Evolutionary conservation across 495 filamentous ascomycete species (phyloP).

Genomic region (Pseudevernia furfuracea): DNA sequence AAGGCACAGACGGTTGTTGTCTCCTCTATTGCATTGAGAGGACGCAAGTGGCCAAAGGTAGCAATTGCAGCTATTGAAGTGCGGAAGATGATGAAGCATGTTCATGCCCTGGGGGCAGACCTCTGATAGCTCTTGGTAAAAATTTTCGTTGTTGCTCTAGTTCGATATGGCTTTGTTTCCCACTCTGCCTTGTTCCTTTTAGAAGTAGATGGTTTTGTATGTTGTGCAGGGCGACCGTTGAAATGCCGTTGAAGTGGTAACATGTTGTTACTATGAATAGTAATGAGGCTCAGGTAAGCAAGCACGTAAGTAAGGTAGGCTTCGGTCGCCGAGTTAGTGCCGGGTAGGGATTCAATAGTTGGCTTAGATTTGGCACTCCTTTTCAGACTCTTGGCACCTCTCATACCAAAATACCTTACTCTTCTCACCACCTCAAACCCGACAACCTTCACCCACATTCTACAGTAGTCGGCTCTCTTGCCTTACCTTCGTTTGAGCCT

Average conservation of each 20-base stretch:
- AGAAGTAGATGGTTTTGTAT: too few species aligned
- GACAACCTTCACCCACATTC: background rate
- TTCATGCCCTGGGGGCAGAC: background rate
- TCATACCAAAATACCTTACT: background rate
- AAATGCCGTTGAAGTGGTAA: background rate
- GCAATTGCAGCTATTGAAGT: background rate
- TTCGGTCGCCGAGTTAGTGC: too few species aligned
- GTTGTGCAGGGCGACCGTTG: background rate
- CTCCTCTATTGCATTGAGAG: background rate
- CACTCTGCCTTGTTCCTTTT: background rate
- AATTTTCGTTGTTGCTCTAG: background rate
- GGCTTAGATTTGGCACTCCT: background rate
- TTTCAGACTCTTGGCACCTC: background rate
- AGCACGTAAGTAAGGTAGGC: too few species aligned
- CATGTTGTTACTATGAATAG: background rate
- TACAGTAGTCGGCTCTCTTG: background rate
- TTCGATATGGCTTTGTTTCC: background rate
- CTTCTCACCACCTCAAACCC: background rate
- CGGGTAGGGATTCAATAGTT: too few species aligned
- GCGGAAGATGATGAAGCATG: background rate
- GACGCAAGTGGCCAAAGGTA: background rate
- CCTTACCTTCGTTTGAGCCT: conserved; percentile 5
- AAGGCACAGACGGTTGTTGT: background rate
- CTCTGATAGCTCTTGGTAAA: background rate
- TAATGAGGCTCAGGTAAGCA: background rate